phyloP scores from a whole-genome alignment of 176 grass and related monocot species.

The Typha latifolia region DNA sequence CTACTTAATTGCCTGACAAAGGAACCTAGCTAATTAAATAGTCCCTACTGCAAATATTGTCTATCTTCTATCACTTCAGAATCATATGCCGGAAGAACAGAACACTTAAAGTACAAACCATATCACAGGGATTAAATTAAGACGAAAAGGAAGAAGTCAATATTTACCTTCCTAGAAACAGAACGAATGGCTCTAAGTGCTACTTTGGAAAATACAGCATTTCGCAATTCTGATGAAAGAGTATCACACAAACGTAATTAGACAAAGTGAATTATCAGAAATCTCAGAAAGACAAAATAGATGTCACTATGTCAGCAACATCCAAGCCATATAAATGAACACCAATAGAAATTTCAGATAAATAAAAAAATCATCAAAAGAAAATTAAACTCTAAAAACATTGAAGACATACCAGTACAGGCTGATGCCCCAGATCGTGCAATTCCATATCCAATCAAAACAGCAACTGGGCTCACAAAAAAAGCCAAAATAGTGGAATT shows the following conservation, averaged over 20 bases:
- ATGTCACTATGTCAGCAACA: neutral
- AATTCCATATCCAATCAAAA: slow-evolving; percentile 96
- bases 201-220: slow-evolving; percentile 96
- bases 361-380: neutral
- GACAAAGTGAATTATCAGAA: slow-evolving; percentile 5
- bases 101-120: no score
- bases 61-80: no score
- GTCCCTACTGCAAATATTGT: no score
- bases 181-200: slow-evolving; percentile 81
- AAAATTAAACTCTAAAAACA: neutral
- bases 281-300: slow-evolving; percentile 3
- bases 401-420: slow-evolving; percentile 62
- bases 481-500: slow-evolving; percentile 95
- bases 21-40: no score
- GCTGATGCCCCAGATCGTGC: slow-evolving; percentile 80
- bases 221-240: slow-evolving; percentile 64
- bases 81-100: no score
- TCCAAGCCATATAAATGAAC: slow-evolving; percentile 11
- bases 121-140: neutral
- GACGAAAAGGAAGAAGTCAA: neutral
- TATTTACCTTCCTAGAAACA: slow-evolving; percentile 75
- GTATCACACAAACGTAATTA: slow-evolving; percentile 23
- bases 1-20: no score
- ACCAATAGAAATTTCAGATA: neutral
- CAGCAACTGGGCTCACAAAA: slow-evolving; percentile 93